Evolutionary conservation across 257 asterid species (phyloP), one percentile per base, ranked within the genome.

Genomic region (Solanum neorickii): DNA sequence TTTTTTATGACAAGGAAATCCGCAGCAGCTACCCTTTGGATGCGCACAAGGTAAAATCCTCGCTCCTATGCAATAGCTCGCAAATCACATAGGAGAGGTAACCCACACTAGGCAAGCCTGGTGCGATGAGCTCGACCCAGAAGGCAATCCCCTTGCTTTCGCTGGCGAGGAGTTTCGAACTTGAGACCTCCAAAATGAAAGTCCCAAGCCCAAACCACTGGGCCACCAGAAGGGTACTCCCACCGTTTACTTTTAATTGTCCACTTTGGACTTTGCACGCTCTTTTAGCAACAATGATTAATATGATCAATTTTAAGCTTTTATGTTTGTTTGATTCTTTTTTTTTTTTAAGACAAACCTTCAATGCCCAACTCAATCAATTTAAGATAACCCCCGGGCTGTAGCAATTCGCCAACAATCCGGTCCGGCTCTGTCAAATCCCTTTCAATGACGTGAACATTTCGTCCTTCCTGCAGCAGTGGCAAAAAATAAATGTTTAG

Each of bases 311-410:
- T 25, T 77, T 8, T 25, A 25, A 44, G 14, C n/a, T 25, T 23
- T 25, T 42, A 7, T 77, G 62, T 1, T 42, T 42, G 31, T 2
- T 25, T 62, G 14, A 4, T 23, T 60, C 4, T 60, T 25, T n/a
- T 42, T 21, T 1, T 47, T 52, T 41, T 6, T 39, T 33, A 3
- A n/a, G 23, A 16, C 78, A 27, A 86, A 90, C 91, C 91, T 70
- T 90, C 89, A 23, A 90, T 89, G 69, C 91, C 91, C 46, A 88
- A 89, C 68, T 90, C 91, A 42, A 90, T 75, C 16, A 90, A 87
- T 72, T 90, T 90, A 15, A 90, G 89, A 49, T 90, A 90, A 49
- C 91, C 91, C 18, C 91, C 91, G 5, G 91, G 91, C 84, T 90
- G 91, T 31, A 90, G 90, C 76, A 90, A 49, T 84, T 90, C 91